These are phyloP conservation scores for Petrea volubilis DNA, from an alignment of 257 asterid species.

Conservation along the genomic window DNA sequence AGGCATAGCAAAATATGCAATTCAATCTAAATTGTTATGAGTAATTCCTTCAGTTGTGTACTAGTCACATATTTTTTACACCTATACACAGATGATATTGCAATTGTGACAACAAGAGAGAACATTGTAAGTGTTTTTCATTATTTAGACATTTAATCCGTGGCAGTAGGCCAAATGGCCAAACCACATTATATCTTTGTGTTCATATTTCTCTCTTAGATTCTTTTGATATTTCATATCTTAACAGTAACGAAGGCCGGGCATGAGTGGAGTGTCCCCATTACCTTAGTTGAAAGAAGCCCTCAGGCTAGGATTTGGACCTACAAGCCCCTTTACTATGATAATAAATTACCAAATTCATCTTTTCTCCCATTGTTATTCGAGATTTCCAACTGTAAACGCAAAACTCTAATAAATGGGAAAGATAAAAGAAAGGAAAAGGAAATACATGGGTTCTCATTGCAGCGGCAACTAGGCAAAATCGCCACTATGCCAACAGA, in stretches of 20 bases:
- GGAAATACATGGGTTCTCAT: neutral
- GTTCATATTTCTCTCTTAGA: too few species aligned
- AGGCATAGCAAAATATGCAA: too few species aligned
- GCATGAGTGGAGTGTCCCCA: neutral
- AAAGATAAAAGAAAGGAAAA: neutral
- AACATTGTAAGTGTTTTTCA: too few species aligned
- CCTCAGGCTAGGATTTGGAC: neutral
- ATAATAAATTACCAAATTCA: neutral
- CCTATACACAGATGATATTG: too few species aligned
- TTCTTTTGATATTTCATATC: too few species aligned
- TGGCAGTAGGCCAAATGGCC: too few species aligned
- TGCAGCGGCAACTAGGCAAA: neutral
- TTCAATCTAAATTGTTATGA: too few species aligned
- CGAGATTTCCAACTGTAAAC: neutral
- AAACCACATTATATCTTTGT: too few species aligned
- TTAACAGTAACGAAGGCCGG: neutral
- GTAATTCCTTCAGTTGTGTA: too few species aligned
- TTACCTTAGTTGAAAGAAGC: neutral
- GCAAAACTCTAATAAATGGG: neutral
- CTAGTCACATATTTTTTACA: too few species aligned
- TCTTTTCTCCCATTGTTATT: neutral
- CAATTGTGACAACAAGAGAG: too few species aligned
- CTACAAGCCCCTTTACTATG: neutral
- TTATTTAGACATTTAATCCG: too few species aligned
- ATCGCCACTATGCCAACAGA: neutral